Conservation (phyloP, 108 stramenopile species). For the Cyclotella cryptica region DNA sequence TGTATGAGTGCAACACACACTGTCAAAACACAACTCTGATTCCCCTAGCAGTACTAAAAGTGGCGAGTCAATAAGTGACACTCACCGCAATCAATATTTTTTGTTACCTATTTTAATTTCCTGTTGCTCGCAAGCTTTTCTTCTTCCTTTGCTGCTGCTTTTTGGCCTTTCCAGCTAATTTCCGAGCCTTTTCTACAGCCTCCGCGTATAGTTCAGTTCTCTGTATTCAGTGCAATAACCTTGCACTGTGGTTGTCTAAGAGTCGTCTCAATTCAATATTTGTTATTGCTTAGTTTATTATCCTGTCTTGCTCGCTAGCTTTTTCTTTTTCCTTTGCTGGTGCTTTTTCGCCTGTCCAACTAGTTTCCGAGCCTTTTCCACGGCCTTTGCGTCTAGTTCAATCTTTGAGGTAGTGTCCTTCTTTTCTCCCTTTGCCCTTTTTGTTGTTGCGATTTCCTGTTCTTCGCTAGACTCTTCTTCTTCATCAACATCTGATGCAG, state of each 20-base stretch:
- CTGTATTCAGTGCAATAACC: neutral
- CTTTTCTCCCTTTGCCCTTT: constrained; percentile 20
- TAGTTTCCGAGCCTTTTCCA: constrained; percentile 78
- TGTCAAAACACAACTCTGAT: neutral
- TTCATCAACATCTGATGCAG: constrained; percentile 22
- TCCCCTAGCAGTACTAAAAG: no score
- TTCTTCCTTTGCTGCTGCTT: constrained; percentile 70
- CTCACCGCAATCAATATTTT: neutral
- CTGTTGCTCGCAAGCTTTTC: constrained; percentile 50
- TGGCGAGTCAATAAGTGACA: no score
- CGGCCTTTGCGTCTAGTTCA: constrained; percentile 59
- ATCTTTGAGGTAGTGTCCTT: constrained; percentile 21
- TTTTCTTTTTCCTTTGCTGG: constrained; percentile 68
- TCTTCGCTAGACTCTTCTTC: constrained; percentile 33
- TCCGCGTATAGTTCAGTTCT: constrained; percentile 58
- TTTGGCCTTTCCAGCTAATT: constrained; percentile 75
- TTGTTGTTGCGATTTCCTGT: constrained; percentile 2
- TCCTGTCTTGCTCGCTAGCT: constrained; percentile 36
- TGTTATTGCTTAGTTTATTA: no score
- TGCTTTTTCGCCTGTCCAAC: constrained; percentile 78
- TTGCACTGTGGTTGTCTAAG: no score
- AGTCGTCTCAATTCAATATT: no score
- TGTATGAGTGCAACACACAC: neutral
- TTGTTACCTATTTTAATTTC: neutral
- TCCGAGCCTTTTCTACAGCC: constrained; percentile 73